phyloP scores from a whole-genome alignment of 345 rosid species.

The Cardamine chenopodiifolia region DNA sequence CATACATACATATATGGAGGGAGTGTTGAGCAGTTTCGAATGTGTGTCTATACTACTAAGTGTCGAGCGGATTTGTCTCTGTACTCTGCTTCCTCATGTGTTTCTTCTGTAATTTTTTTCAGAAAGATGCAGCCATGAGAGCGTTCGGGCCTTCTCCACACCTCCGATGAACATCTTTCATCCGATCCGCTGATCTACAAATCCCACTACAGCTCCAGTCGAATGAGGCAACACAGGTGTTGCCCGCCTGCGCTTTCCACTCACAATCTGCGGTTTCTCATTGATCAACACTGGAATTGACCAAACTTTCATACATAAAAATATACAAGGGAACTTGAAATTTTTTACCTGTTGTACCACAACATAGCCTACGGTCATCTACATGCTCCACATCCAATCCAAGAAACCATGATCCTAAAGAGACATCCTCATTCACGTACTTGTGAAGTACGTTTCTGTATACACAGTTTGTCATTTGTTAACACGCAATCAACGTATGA shows the following conservation, averaged over 20 bases:
- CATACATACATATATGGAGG: slow-evolving; percentile 32
- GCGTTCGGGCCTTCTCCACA: slow-evolving; percentile 89
- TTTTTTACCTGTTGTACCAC: slow-evolving; percentile 89
- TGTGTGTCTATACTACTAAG: slow-evolving; percentile 35
- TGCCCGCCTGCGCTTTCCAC: slow-evolving; percentile 98
- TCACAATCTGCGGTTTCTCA: slow-evolving; percentile 65
- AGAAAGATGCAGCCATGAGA: slow-evolving; percentile 69
- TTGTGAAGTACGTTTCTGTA: slow-evolving; percentile 83
- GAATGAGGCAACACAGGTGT: slow-evolving; percentile 82
- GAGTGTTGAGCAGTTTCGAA: slow-evolving; percentile 5
- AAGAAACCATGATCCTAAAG: slow-evolving; percentile 94
- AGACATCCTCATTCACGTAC: slow-evolving; percentile 92
- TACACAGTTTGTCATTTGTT: slow-evolving; percentile 28
- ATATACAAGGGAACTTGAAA: not conserved
- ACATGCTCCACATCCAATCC: slow-evolving; percentile 95
- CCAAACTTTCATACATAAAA: not conserved
- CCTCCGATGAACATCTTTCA: slow-evolving; percentile 82
- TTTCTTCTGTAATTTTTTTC: slow-evolving; percentile 30
- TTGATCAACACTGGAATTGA: slow-evolving; percentile 4
- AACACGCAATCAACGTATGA: slow-evolving; percentile 12
- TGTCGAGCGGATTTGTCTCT: slow-evolving; percentile 26
- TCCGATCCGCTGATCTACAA: slow-evolving; percentile 83
- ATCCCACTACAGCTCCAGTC: slow-evolving; percentile 93
- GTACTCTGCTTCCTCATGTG: slow-evolving; percentile 31
- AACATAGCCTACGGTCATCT: slow-evolving; percentile 95